Base-by-base conservation (phyloP, 805 yeast species). In the Kluyveromyces nonfermentans region DNA sequence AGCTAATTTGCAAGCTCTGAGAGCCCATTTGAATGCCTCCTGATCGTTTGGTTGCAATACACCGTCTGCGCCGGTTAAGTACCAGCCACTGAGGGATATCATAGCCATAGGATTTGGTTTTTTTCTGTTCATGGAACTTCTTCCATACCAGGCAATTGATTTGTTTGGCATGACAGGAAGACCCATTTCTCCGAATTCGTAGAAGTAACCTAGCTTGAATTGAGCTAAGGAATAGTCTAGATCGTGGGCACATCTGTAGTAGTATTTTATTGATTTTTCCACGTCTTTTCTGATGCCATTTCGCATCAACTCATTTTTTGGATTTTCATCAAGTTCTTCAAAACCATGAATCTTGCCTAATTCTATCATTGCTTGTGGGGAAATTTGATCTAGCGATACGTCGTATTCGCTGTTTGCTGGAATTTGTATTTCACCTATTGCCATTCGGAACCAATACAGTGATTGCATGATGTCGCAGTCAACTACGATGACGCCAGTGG, bases 51-150 rank as follows among this genome's bases (percentile, higher is more conserved):
- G 71, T 35, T 65, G 63, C 35, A 83, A 58, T 1, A 76, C 64
- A 2, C 71, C 75, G 12, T 70, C 68, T 0, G 77, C 78, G 2
- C 94, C 94, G 0, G 87, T 78, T 10, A 83, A 69, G 52, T 80
- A 77, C 89, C 90, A 83, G 39, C 88, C 88, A 46, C 83, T 75
- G 31, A 84, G 63, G 0, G 85, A 86, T 57, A 84, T 68, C 57
- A 83, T 82, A 3, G 85, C 80, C 54, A 80, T 75, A 0, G 81
- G 71, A 52, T 82, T 80, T 14, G 81, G 82, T 46, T 72, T 68
- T 35, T 69, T 72, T 16, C 41, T 35, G 20, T 42, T 38, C 35
- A 49, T 50, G 2, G 88, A 86, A 3, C 85, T 81, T 43, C 76
- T 69, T 8, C 80, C 68, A 60, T 83, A 85, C 89, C 90, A 85